Conservation (phyloP, 1,284 basidiomycete genomes). For the Omphalotus olearius region DNA sequence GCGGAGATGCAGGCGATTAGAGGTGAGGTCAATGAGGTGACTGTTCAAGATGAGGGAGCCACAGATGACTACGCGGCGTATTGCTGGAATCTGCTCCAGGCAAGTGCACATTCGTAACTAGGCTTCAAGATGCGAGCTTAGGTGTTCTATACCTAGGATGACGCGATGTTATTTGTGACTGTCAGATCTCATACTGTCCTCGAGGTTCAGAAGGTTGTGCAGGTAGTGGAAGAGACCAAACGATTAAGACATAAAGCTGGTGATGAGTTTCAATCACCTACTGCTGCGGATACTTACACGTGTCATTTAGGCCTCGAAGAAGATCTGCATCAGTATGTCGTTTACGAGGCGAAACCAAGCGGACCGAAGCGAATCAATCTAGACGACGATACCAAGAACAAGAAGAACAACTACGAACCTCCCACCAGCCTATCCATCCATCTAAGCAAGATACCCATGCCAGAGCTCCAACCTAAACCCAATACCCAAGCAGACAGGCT, state of each 20-base stretch:
- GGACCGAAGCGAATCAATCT: constrained; percentile 67
- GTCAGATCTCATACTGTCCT: constrained; percentile 60
- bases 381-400: constrained; percentile 41
- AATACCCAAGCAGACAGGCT: constrained; percentile 2
- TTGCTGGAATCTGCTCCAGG: constrained; percentile 61
- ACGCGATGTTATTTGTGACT: constrained; percentile 75
- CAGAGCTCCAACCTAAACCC: constrained; percentile 62
- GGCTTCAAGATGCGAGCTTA: background rate
- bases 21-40: constrained; percentile 71
- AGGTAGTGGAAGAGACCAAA: constrained; percentile 76
- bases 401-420: constrained; percentile 51
- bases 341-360: constrained; percentile 52
- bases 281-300: background rate
- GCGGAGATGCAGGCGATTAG: constrained; percentile 60
- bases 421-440: constrained; percentile 66
- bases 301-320: constrained; percentile 43
- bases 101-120: constrained; percentile 23
- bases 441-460: constrained; percentile 80
- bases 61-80: constrained; percentile 67
- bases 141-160: constrained; percentile 43
- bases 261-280: constrained; percentile 16
- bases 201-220: constrained; percentile 73
- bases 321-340: constrained; percentile 75
- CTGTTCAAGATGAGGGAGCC: constrained; percentile 60
- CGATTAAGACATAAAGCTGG: constrained; percentile 70